Base-by-base conservation (phyloP, 768 basidiomycete species). In the Myochromella boudieri region DNA sequence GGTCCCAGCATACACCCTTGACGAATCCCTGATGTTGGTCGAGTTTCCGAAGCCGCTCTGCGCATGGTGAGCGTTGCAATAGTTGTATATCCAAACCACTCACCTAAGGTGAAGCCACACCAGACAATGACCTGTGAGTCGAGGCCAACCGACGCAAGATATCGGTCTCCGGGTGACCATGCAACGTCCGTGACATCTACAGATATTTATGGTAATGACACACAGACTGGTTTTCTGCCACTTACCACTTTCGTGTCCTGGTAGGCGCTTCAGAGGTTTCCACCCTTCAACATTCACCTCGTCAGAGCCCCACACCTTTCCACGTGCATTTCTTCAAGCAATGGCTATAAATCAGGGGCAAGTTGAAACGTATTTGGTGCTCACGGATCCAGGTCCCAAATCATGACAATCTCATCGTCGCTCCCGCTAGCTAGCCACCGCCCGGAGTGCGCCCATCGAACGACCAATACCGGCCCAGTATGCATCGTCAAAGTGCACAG, bases 1-100 rank as follows among this genome's bases (percentile, higher is more conserved):
- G 97, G 68, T 99, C 97, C 85, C 95, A 99, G 61, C 92, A 95
- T 40, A 99, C 91, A 48, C 97, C 97, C 68, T 99, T 98, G 58
- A 99, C 95, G 65, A 97, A 97, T 2, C 94, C 95, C 59, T 91
- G 85, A 60, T 98, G 97, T 48, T 82, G 82, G 48, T 91, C 89
- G 5, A 99, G 78, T 64, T 86, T 91, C 29, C 80, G 75, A 46
- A 97, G 63, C 10, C 88, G 85, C 56, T 95, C 95, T 97, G 60
- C 33, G 26, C 18, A 45, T 9, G 20, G 29, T 58, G 11, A 47
- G 24, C 25, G n/a, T 28, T 17, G 38, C 24, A 17, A 36, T 17
- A 14, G 15, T 18, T n/a, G 4, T 24, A 31, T 17, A 17, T n/a
- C 25, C 11, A 12, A 55, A 28, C 59, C 81, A 44, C 53, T 42